Percentiles rank a stretch among this genome's conserved stretches.
Conservation (phyloP, 129 eudicot species). For the Lactuca sativa region DNA sequence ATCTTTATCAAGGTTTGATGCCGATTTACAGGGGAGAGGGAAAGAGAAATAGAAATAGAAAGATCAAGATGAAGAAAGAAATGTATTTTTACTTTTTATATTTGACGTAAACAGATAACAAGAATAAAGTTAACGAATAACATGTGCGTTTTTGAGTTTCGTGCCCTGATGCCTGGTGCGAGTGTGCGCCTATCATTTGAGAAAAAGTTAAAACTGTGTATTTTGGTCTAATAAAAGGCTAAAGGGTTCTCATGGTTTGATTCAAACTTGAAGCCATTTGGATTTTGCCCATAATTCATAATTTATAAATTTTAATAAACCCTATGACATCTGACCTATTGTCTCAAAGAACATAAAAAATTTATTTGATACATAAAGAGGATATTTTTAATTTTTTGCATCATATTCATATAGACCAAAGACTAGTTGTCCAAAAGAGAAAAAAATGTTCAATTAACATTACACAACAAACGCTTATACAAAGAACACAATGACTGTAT, state of each 20-base stretch:
- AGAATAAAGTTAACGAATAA: slow-evolving; percentile 14
- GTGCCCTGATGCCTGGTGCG: slow-evolving; percentile 6
- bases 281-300: not conserved
- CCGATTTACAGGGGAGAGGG: slow-evolving; percentile 26
- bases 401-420: no score
- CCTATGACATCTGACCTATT: not conserved
- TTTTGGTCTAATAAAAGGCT: no score
- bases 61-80: slow-evolving; percentile 15
- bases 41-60: not conserved
- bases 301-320: no score
- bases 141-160: slow-evolving; percentile 21
- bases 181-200: slow-evolving; percentile 1
- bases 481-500: no score
- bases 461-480: not conserved
- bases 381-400: not conserved
- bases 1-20: slow-evolving; percentile 19
- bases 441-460: not conserved
- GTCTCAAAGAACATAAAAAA: not conserved
- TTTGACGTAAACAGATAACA: slow-evolving; percentile 20
- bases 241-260: no score
- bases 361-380: not conserved
- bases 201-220: no score
- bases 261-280: not conserved
- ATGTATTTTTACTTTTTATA: not conserved
- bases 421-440: no score